A percentile compares a stretch with the other conserved stretches of the same genome.
Evolutionary conservation across 2,329 filamentous ascomycete species (phyloP).

Genomic region (Fusarium temperatum): DNA sequence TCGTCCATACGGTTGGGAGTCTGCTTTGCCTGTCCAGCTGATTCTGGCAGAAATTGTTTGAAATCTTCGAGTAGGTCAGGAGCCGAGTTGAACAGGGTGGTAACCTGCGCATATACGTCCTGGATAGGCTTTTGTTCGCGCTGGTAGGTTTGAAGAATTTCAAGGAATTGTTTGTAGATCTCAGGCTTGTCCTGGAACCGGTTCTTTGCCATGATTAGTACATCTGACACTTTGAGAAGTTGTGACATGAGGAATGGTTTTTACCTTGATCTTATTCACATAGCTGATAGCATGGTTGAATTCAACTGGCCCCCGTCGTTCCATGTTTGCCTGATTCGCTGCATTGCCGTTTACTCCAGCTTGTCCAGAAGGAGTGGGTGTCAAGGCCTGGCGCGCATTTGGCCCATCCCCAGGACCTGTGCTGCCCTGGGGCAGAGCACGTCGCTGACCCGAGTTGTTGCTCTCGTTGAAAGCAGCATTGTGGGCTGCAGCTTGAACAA

Average conservation of each 20-base stretch:
- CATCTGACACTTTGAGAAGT: neutral
- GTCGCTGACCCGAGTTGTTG: constrained; percentile 45
- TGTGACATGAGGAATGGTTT: constrained; percentile 37
- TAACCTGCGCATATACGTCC: constrained; percentile 97
- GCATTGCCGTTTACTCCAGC: constrained; percentile 70
- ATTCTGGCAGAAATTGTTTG: constrained; percentile 97
- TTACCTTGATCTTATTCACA: constrained; percentile 99
- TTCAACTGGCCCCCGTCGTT: constrained; percentile 93
- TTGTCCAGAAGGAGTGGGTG: constrained; percentile 67
- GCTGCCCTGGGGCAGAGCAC: constrained; percentile 41
- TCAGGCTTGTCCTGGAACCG: constrained; percentile 96
- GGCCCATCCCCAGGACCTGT: constrained; percentile 54
- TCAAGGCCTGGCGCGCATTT: constrained; percentile 63
- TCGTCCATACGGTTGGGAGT: constrained; percentile 68
- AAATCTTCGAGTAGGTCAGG: constrained; percentile 97
- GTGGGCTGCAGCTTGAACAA: constrained; percentile 54
- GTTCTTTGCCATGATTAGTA: constrained; percentile 67
- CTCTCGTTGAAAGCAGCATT: constrained; percentile 47
- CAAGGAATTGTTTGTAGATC: constrained; percentile 98
- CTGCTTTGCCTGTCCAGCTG: constrained; percentile 64
- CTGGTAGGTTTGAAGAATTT: constrained; percentile 98
- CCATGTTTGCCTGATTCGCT: constrained; percentile 69
- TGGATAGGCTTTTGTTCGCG: constrained; percentile 98
- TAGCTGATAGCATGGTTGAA: constrained; percentile 99
- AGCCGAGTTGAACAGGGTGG: constrained; percentile 89